These are phyloP conservation scores for Curvularia spicifera DNA, from an alignment of 2,329 filamentous ascomycete species.

Conservation along the genomic window DNA sequence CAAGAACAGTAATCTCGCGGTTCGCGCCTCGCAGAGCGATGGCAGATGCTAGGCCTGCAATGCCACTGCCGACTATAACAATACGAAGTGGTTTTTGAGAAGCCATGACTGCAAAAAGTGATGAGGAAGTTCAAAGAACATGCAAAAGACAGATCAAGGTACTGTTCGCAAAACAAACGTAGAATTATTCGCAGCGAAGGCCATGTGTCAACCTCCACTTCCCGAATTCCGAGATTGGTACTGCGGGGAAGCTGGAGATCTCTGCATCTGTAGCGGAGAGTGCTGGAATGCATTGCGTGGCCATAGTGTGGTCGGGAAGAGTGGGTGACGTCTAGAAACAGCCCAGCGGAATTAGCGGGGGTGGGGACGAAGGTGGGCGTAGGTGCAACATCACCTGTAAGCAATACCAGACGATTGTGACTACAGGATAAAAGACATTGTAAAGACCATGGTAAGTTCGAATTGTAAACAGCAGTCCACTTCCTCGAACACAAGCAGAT, in stretches of 20 bases:
- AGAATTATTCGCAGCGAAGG: neutral
- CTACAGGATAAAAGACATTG: neutral
- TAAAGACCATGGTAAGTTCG: neutral
- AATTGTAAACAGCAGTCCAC: neutral
- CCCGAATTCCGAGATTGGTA: neutral
- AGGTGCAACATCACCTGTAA: neutral
- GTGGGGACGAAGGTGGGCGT: neutral
- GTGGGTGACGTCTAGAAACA: neutral
- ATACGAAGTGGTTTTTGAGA: constrained; percentile 37
- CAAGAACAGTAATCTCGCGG: constrained; percentile 45
- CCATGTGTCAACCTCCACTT: neutral
- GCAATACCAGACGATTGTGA: neutral
- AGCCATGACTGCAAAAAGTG: constrained; percentile 12
- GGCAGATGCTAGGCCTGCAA: constrained; percentile 33
- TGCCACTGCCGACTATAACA: constrained; percentile 40
- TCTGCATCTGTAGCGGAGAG: neutral
- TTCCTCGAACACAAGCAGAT: neutral
- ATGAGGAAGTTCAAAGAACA: neutral
- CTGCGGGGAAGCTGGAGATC: neutral
- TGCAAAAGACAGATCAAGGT: neutral
- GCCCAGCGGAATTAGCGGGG: neutral
- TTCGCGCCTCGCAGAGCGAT: constrained; percentile 47
- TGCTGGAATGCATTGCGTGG: neutral
- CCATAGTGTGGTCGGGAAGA: neutral
- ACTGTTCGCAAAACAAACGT: neutral